phyloP scores from a whole-genome alignment of 2,329 filamentous ascomycete genomes.

The Pochonia chlamydosporia region DNA sequence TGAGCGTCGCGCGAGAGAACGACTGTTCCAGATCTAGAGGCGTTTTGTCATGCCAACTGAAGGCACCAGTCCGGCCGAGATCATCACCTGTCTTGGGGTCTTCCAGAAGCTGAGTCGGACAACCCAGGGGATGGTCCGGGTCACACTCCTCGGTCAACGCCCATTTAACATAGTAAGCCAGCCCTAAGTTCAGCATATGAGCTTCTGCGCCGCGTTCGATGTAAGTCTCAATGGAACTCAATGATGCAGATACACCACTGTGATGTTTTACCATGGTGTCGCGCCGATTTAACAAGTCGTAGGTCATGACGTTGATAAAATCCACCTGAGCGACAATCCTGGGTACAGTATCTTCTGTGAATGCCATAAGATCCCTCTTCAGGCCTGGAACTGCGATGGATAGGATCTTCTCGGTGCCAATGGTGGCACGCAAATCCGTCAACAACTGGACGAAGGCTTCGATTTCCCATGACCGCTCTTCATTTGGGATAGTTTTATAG shows the following conservation, averaged over 20 bases:
- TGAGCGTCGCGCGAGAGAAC: conserved; percentile 47
- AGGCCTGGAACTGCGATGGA: conserved; percentile 65
- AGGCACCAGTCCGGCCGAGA: conserved; percentile 49
- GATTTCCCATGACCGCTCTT: conserved; percentile 54
- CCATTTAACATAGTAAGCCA: conserved; percentile 65
- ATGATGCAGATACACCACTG: conserved; percentile 52
- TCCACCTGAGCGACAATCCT: conserved; percentile 55
- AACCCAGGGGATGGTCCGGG: conserved; percentile 41
- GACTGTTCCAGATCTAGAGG: conserved; percentile 48
- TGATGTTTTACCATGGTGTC: conserved; percentile 60
- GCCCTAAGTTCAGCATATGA: conserved; percentile 53
- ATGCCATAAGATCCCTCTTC: conserved; percentile 61
- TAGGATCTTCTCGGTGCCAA: conserved; percentile 52
- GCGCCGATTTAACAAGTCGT: conserved; percentile 66
- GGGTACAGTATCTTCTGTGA: conserved; percentile 51
- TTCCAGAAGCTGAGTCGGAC: conserved; percentile 51
- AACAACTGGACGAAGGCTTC: conserved; percentile 58
- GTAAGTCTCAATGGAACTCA: conserved; percentile 53
- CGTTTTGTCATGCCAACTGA: conserved; percentile 54
- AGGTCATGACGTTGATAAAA: conserved; percentile 64
- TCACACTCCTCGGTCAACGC: conserved; percentile 45
- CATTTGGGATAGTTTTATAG: conserved; percentile 60
- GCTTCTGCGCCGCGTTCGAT: conserved; percentile 45
- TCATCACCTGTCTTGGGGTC: conserved; percentile 52
- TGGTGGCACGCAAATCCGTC: conserved; percentile 47